Conservation (phyloP, 2,329 filamentous ascomycete genomes). For the Aspergillus oerlinghausenensis region DNA sequence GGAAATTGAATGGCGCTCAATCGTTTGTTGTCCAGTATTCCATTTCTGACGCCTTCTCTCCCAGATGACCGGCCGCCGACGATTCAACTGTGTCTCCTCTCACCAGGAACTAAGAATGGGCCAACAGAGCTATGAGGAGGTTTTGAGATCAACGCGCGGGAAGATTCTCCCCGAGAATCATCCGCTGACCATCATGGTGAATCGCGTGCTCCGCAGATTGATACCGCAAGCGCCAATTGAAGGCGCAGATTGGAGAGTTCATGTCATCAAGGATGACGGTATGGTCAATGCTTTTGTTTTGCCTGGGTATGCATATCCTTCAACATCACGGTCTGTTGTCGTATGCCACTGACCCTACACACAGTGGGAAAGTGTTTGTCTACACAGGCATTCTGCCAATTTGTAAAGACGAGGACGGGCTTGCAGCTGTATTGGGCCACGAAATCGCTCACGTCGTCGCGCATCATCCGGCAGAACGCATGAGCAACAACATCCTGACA, state of each 20-base stretch:
- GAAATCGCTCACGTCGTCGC: slow-evolving; percentile 63
- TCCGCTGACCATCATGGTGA: slow-evolving; percentile 46
- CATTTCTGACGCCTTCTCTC: slow-evolving; percentile 5
- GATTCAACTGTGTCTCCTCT: slow-evolving; percentile 54
- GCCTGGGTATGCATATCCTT: slow-evolving; percentile 44
- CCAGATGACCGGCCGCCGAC: slow-evolving; percentile 50
- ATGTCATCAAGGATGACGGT: slow-evolving; percentile 51
- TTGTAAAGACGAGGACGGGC: slow-evolving; percentile 52
- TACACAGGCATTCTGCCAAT: slow-evolving; percentile 58
- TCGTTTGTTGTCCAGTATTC: background rate
- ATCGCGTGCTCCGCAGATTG: slow-evolving; percentile 50
- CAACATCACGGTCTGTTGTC: background rate
- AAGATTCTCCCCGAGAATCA: slow-evolving; percentile 49
- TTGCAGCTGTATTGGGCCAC: slow-evolving; percentile 59
- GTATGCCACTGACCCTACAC: slow-evolving; percentile 3
- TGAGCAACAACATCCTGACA: slow-evolving; percentile 43
- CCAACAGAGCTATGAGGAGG: slow-evolving; percentile 43
- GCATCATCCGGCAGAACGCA: slow-evolving; percentile 51
- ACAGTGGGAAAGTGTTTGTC: slow-evolving; percentile 59
- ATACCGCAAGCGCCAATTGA: slow-evolving; percentile 48
- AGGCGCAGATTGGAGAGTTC: slow-evolving; percentile 51
- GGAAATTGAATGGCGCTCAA: background rate
- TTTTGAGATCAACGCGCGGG: slow-evolving; percentile 43
- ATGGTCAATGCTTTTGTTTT: slow-evolving; percentile 59
- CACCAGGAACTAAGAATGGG: slow-evolving; percentile 43